These are phyloP conservation scores for Fistulinella staudtii DNA, from an alignment of 1,284 basidiomycete genomes.

Conservation along the genomic window DNA sequence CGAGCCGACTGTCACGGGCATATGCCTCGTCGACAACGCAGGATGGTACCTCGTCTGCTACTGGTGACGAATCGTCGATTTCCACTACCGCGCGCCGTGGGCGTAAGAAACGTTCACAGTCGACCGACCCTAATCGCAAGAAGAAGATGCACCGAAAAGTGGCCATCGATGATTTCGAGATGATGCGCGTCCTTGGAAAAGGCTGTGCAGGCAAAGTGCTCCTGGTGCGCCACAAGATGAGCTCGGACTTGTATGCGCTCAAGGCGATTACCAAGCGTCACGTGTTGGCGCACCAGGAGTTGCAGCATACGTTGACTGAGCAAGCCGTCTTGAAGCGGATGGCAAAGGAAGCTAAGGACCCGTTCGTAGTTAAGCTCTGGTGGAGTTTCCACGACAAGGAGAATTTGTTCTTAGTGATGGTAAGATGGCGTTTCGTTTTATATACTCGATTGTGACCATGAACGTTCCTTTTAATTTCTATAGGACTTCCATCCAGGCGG, in stretches of 20 bases:
- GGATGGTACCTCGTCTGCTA: slow-evolving; percentile 52
- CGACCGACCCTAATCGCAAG: slow-evolving; percentile 46
- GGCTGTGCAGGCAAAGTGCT: slow-evolving; percentile 95
- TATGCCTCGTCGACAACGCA: slow-evolving; percentile 43
- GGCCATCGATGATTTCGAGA: slow-evolving; percentile 87
- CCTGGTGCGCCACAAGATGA: slow-evolving; percentile 75
- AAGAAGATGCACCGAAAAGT: slow-evolving; percentile 66
- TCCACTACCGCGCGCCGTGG: slow-evolving; percentile 45
- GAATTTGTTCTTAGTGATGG: slow-evolving; percentile 89
- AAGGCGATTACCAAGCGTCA: slow-evolving; percentile 97
- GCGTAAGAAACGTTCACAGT: slow-evolving; percentile 58
- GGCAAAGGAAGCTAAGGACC: slow-evolving; percentile 76
- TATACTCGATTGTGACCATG: slow-evolving; percentile 5
- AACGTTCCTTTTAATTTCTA: slow-evolving; percentile 20
- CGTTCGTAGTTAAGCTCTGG: slow-evolving; percentile 92
- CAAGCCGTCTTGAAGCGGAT: slow-evolving; percentile 91
- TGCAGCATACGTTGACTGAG: slow-evolving; percentile 93
- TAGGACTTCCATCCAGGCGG: slow-evolving; percentile 95
- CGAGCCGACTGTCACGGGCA: slow-evolving; percentile 51
- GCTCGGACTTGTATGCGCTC: slow-evolving; percentile 77
- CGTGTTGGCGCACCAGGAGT: slow-evolving; percentile 91
- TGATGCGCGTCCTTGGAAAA: slow-evolving; percentile 93
- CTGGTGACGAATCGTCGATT: slow-evolving; percentile 59
- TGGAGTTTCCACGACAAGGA: slow-evolving; percentile 97
- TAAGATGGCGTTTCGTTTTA: slow-evolving; percentile 33